phyloP scores from a whole-genome alignment of 108 stramenopile genomes.

The Nitzschia palea region DNA sequence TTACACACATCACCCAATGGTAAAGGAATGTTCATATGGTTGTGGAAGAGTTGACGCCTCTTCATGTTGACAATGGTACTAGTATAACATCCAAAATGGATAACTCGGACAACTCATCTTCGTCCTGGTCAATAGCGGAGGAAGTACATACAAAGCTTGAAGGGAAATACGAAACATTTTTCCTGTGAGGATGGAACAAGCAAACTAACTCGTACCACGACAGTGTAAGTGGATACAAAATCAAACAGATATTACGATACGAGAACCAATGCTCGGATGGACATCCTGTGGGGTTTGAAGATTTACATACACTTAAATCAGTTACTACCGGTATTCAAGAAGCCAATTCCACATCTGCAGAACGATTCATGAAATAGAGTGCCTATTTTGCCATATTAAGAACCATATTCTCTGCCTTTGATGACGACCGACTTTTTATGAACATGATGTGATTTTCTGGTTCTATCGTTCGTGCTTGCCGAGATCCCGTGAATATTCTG shows the following conservation, averaged over 20 bases:
- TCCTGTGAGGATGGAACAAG: constrained; percentile 27
- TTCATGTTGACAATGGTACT: background rate
- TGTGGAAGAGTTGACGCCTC: constrained; percentile 36
- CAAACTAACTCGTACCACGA: constrained; percentile 21
- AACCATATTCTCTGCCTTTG: constrained; percentile 12
- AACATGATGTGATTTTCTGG: constrained; percentile 65
- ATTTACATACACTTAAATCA: constrained; percentile 58
- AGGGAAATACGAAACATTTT: background rate
- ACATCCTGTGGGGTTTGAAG: constrained; percentile 58
- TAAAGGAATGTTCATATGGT: constrained; percentile 34
- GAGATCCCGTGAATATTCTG: constrained; percentile 68
- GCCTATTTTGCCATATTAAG: constrained; percentile 52
- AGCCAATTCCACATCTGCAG: constrained; percentile 71
- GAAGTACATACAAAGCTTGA: background rate
- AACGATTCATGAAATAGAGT: constrained; percentile 67
- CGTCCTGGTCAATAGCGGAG: background rate
- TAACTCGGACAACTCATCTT: background rate
- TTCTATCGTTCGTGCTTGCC: constrained; percentile 38
- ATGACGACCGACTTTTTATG: constrained; percentile 56
- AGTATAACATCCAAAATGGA: background rate
- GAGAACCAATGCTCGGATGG: constrained; percentile 64
- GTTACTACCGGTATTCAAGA: constrained; percentile 70
- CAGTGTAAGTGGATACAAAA: constrained; percentile 16
- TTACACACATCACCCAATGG: too few species aligned
- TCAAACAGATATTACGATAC: constrained; percentile 29